These are phyloP conservation scores for Rhododendron kiyosumense DNA, from an alignment of 148 eudicot genomes.

Conservation along the genomic window DNA sequence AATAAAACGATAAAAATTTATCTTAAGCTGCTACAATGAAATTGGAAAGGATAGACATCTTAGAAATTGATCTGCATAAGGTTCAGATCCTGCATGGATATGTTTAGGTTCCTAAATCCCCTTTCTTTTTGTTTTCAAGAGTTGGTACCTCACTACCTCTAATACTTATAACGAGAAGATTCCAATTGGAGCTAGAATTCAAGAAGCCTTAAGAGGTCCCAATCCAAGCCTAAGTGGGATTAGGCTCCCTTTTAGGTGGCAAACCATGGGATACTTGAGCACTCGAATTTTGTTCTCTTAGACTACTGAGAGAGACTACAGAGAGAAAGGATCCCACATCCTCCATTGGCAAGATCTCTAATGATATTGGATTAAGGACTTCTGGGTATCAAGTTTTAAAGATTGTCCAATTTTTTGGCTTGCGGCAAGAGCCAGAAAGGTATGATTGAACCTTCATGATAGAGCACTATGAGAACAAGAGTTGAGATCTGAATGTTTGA, in stretches of 20 bases:
- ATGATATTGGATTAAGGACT: neutral
- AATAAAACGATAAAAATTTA: neutral
- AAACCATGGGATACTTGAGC: neutral
- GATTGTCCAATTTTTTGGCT: neutral
- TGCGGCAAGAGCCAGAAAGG: neutral
- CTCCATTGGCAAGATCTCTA: neutral
- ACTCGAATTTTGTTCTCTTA: neutral
- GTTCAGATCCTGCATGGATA: neutral
- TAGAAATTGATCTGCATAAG: neutral
- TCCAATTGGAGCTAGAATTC: neutral
- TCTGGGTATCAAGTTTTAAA: neutral
- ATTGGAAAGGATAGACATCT: neutral
- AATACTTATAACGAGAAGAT: neutral
- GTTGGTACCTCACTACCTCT: neutral
- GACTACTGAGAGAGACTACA: neutral
- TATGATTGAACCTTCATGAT: neutral
- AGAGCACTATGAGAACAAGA: neutral
- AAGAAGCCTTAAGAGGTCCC: neutral
- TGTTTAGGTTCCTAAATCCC: neutral
- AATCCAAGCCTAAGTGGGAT: conserved; percentile 1
- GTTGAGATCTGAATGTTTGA: neutral
- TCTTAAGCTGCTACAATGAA: neutral
- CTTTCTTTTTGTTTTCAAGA: neutral
- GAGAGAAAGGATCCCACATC: neutral
- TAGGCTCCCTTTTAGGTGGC: neutral